These are phyloP conservation scores for Xylariaceae sp. DNA, from an alignment of 2,329 filamentous ascomycete genomes.

Conservation along the genomic window DNA sequence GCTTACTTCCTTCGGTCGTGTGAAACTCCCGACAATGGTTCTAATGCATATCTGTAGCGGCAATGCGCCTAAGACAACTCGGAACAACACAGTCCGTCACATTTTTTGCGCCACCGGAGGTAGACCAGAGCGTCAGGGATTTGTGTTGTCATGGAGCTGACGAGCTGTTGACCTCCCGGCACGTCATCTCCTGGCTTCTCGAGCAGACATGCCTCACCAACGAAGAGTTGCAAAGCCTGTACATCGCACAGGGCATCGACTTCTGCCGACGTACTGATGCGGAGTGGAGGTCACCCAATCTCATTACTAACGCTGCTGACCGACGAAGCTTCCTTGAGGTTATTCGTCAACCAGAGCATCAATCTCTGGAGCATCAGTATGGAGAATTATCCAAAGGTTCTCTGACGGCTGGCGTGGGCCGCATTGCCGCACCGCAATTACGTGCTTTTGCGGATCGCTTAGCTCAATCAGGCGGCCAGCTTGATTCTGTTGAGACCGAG, in stretches of 20 bases:
- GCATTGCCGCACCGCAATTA: background rate
- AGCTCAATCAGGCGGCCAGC: conserved; percentile 27
- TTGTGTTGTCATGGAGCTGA: conserved; percentile 27
- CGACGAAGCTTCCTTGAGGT: conserved; percentile 33
- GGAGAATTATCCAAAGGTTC: conserved; percentile 18
- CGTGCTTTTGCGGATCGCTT: conserved; percentile 6
- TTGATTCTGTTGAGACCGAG: conserved; percentile 37
- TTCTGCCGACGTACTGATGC: conserved; percentile 54
- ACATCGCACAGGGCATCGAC: conserved; percentile 55
- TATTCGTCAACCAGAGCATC: conserved; percentile 49
- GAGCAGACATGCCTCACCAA: conserved; percentile 57
- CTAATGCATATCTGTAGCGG: conserved; percentile 40
- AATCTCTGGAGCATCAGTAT: conserved; percentile 56
- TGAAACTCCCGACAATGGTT: background rate
- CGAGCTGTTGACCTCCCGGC: conserved; percentile 38
- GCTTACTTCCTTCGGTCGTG: background rate
- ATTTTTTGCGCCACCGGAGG: conserved; percentile 55
- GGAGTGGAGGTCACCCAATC: conserved; percentile 37
- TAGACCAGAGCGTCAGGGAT: conserved; percentile 56
- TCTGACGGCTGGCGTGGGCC: background rate
- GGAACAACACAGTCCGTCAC: conserved; percentile 48
- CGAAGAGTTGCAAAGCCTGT: conserved; percentile 54
- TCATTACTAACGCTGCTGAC: conserved; percentile 31
- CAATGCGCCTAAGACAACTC: conserved; percentile 60
- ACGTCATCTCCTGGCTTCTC: conserved; percentile 55